Evolutionary conservation across 129 eudicot genomes (phyloP), one percentile per base, ranked within the genome.

Genomic region (Chrysanthemum makinoi): DNA sequence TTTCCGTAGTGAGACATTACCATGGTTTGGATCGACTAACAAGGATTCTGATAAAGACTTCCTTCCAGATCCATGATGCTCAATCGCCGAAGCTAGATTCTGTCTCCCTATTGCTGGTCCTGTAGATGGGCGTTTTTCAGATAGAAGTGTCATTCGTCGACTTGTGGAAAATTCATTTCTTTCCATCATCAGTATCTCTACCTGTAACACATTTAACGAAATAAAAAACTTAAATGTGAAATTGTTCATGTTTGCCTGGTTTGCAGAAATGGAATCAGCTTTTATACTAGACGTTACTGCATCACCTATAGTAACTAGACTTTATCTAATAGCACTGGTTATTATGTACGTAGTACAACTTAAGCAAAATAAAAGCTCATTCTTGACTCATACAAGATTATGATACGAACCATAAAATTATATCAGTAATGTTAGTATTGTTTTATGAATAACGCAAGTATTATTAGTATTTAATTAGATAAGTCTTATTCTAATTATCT

Each of bases 21-120:
- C 89, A 68, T 74, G 75, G 75, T 75, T 84, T 33, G 89, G 85
- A 86, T 93, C 87, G 39, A 61, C 81, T 52, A 81, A 79, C 72
- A 93, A 88, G 44, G 96, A 85, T 77, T 89, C 96, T 20, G 98
- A 93, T 72, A 93, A 74, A 28, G 98, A 93, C 80, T 80, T 89
- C 79, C 98, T 72, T 60, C 95, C 91, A 17, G 98, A 93, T 65
- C 98, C 98, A 77, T 89, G 98, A 17, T 86, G 88, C 76, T 89
- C 96, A 13, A 93, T 75, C 44, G 81, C 95, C 56, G 98, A 83
- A 52, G 95, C 91, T 72, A 93, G 66, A 81, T 87, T 93, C 66
- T 81, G 98, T 68, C 88, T 85, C 28, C 93, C 87, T 9, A 80
- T 20, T 24, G 90, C 72, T 44, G 81, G 73, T 43, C 76, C 80